phyloP scores from a whole-genome alignment of 2,329 filamentous ascomycete genomes.

The Cryphonectria naterciae region DNA sequence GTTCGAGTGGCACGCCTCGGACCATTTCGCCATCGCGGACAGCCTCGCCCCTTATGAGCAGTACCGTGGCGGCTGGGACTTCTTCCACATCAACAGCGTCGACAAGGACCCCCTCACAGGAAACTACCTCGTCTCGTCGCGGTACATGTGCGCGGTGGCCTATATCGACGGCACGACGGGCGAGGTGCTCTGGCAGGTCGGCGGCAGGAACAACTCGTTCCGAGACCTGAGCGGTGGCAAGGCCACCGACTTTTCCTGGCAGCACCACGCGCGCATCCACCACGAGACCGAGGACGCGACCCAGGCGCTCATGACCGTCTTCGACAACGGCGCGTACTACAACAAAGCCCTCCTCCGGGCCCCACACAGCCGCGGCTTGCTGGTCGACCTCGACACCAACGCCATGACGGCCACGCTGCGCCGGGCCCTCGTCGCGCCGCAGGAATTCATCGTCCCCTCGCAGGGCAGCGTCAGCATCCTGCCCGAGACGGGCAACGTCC shows the following conservation, averaged over 20 bases:
- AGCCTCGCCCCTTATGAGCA: slow-evolving; percentile 34
- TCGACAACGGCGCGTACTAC: slow-evolving; percentile 40
- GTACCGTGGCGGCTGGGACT: slow-evolving; percentile 42
- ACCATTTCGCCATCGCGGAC: slow-evolving; percentile 38
- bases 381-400: slow-evolving; percentile 7
- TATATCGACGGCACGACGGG: slow-evolving; percentile 40
- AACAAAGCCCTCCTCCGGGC: background rate
- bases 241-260: slow-evolving; percentile 44
- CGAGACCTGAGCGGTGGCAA: slow-evolving; percentile 39
- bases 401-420: slow-evolving; percentile 14
- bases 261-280: slow-evolving; percentile 44
- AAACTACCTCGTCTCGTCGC: slow-evolving; percentile 43
- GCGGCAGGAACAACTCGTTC: slow-evolving; percentile 43
- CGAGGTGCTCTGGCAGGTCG: slow-evolving; percentile 42
- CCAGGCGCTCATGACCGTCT: slow-evolving; percentile 40
- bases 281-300: slow-evolving; percentile 37
- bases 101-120: slow-evolving; percentile 40
- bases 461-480: slow-evolving; percentile 13
- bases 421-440: slow-evolving; percentile 3
- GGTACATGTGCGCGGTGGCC: slow-evolving; percentile 38
- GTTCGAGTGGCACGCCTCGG: slow-evolving; percentile 43
- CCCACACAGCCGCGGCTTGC: slow-evolving; percentile 15
- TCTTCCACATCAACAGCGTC: slow-evolving; percentile 45
- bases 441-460: slow-evolving; percentile 6
- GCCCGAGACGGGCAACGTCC: slow-evolving; percentile 8